Evolutionary conservation across 2,329 filamentous ascomycete genomes (phyloP), one percentile per base, ranked within the genome.

Genomic region (Incumbomyces delicatus): DNA sequence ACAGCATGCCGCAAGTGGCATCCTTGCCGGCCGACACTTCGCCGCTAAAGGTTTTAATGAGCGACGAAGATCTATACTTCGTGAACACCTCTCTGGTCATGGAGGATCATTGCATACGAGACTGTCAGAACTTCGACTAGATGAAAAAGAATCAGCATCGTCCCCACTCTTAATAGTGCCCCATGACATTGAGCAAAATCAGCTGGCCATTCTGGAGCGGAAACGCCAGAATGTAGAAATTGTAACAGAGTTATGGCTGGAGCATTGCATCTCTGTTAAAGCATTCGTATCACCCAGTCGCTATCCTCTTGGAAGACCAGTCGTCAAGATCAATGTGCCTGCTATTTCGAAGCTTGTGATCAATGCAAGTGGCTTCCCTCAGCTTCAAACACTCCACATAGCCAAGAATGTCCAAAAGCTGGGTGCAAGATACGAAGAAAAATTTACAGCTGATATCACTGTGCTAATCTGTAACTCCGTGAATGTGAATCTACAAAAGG

Each of bases 221-320:
- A 51, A 54, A n/a, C 12, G 42, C 33, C 16, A 46, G 13, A 41
- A 42, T 11, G 31, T 35, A 4, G 39, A 46, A 40, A 60, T 72
- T 12, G 80, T 94, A 29, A 96, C 88, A 10, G 88, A 95, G 60
- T 94, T 92, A 74, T 98, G 90, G 76, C 74, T 98, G 44, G 92
- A 98, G 66, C 79, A 80, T 40, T 96, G 90, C 61, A 70, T 98
- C 33, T 81, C 89, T 61, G 78, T 78, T 53, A 92, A 86, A 63
- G 69, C 67, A 20, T 77, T 90, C 56, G 72, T 87, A 39, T 71
- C 83, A 27, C 87, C 88, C 4, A 68, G 72, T 43, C 71, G 77
- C 3, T 80, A 92, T 60, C 74, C 85, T 34, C 75, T 94, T 18
- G 88, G 87, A 49, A 79, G 78, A 6, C 88, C 92, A 2, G 85